Percentiles rank a stretch among this genome's conserved stretches.
Evolutionary conservation across 148 eudicot genomes (phyloP).

Genomic region (Nyssa sinensis): DNA sequence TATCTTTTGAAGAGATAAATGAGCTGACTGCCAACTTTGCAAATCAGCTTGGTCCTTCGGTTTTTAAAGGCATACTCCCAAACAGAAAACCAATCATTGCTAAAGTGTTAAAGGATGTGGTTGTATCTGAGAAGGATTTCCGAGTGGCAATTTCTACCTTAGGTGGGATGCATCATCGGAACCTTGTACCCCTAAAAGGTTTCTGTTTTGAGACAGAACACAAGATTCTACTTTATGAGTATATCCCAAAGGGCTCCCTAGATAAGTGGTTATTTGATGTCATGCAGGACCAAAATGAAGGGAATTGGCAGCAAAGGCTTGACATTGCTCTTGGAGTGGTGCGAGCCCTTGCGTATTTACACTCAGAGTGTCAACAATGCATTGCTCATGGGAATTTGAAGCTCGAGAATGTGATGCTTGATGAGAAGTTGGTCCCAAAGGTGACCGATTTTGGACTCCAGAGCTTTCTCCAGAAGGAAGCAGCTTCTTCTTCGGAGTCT

Average conservation of each 20-base stretch:
- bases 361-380: constrained; percentile 56
- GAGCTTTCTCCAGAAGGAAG: constrained; percentile 27
- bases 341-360: constrained; percentile 51
- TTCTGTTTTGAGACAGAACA: constrained; percentile 49
- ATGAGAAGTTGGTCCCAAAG: constrained; percentile 53
- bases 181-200: constrained; percentile 52
- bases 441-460: constrained; percentile 53
- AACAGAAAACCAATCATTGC: constrained; percentile 38
- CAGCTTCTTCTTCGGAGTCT: constrained; percentile 39
- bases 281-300: constrained; percentile 20
- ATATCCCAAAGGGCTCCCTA: constrained; percentile 41
- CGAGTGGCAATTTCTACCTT: constrained; percentile 40
- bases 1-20: constrained; percentile 48
- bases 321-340: constrained; percentile 59
- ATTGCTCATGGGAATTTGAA: constrained; percentile 55
- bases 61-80: constrained; percentile 45
- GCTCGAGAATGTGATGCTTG: constrained; percentile 53
- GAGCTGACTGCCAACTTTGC: constrained; percentile 51
- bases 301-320: constrained; percentile 36
- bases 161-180: constrained; percentile 54
- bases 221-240: constrained; percentile 46
- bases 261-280: constrained; percentile 43
- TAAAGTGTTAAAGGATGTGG: constrained; percentile 36
- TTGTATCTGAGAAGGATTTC: constrained; percentile 49
- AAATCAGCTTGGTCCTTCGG: constrained; percentile 36